These are phyloP conservation scores for Xylaria sp. DNA, from an alignment of 2,329 filamentous ascomycete species.

Conservation along the genomic window DNA sequence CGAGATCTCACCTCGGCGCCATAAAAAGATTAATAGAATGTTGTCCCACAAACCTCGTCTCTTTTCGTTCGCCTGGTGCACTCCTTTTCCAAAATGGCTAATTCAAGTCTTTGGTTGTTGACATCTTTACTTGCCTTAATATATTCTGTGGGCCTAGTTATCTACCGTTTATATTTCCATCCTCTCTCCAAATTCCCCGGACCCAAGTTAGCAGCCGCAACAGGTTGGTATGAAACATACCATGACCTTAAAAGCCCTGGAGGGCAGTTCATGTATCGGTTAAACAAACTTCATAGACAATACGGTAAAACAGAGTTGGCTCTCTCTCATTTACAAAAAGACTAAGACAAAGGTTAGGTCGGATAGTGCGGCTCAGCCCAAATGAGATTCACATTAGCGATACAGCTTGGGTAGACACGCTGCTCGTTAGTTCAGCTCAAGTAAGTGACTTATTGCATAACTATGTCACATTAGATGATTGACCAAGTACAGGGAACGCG, in stretches of 20 bases:
- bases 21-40: conserved; percentile 3
- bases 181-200: conserved; percentile 39
- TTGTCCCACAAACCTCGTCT: background rate
- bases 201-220: conserved; percentile 30
- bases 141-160: conserved; percentile 19
- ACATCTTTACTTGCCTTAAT: background rate
- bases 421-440: conserved; percentile 14
- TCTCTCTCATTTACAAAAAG: background rate
- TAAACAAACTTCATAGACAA: conserved; percentile 18
- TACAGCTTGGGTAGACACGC: conserved; percentile 21
- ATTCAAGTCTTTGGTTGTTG: background rate
- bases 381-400: conserved; percentile 49
- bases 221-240: conserved; percentile 29
- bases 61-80: background rate
- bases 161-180: conserved; percentile 35
- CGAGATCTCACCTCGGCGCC: background rate
- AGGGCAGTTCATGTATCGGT: conserved; percentile 25
- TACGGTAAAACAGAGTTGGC: conserved; percentile 17
- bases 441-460: background rate
- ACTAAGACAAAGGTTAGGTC: conserved; percentile 46
- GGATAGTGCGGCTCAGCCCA: conserved; percentile 58
- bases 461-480: background rate
- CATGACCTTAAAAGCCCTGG: conserved; percentile 48
- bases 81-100: background rate
- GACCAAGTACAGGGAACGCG: conserved; percentile 16